These are phyloP conservation scores for Grammothele lineata DNA, from an alignment of 768 basidiomycete species.

Conservation along the genomic window DNA sequence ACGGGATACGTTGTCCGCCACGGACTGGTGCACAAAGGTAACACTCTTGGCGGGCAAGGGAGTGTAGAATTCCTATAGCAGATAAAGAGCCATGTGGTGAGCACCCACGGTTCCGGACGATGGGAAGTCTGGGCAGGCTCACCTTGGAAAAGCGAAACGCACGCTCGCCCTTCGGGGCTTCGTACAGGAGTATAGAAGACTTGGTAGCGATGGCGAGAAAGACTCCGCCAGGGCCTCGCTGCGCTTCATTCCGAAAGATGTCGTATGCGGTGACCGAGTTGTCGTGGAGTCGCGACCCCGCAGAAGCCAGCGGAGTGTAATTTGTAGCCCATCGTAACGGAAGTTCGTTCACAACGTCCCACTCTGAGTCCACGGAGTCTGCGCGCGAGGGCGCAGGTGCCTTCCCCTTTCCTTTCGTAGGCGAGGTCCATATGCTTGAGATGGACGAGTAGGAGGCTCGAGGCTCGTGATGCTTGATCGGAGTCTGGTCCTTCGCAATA, in stretches of 20 bases:
- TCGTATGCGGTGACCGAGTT: constrained; percentile 62
- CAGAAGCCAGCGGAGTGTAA: constrained; percentile 70
- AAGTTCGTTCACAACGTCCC: constrained; percentile 73
- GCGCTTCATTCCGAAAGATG: constrained; percentile 58
- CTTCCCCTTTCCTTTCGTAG: constrained; percentile 1
- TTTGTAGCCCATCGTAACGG: constrained; percentile 86
- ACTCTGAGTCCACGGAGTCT: constrained; percentile 20
- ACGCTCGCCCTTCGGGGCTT: constrained; percentile 78
- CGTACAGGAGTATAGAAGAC: constrained; percentile 67
- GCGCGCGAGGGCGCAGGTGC: constrained; percentile 11
- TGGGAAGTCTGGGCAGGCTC: constrained; percentile 9
- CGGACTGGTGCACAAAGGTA: constrained; percentile 66
- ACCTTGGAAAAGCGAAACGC: constrained; percentile 84
- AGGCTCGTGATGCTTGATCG: constrained; percentile 27
- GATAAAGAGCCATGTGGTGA: not conserved
- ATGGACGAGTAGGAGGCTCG: constrained; percentile 17
- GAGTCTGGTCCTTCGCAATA: constrained; percentile 19
- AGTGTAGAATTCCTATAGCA: constrained; percentile 81
- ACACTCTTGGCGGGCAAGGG: constrained; percentile 65
- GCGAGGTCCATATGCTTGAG: constrained; percentile 12
- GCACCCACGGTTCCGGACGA: not conserved
- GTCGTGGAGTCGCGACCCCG: constrained; percentile 59
- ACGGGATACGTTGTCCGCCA: constrained; percentile 44
- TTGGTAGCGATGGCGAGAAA: constrained; percentile 77
- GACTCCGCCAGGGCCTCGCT: constrained; percentile 40